A percentile compares a stretch with the other conserved stretches of the same genome.
Evolutionary conservation across 768 basidiomycete genomes (phyloP).

Genomic region (Gyrodon lividus): DNA sequence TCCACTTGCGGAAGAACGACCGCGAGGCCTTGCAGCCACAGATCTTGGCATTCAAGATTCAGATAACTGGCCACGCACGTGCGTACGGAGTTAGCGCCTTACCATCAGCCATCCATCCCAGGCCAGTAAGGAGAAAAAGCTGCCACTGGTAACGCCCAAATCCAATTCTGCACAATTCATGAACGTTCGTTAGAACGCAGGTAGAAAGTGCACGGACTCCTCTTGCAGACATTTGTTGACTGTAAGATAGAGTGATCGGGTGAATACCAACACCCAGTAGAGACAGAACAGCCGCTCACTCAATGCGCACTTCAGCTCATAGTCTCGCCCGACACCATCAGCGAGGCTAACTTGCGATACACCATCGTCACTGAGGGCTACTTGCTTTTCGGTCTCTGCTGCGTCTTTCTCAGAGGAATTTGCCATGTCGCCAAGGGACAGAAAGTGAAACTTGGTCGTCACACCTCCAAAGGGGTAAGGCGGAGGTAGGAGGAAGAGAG

Average conservation of each 20-base stretch:
- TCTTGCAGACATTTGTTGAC: slow-evolving; percentile 48
- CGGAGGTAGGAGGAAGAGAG: not conserved
- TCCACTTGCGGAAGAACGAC: slow-evolving; percentile 45
- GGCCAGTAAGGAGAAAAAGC: slow-evolving; percentile 45
- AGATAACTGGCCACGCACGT: slow-evolving; percentile 10
- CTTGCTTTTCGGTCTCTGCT: slow-evolving; percentile 18
- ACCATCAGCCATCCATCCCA: slow-evolving; percentile 54
- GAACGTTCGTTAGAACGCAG: not conserved
- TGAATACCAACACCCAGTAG: not conserved
- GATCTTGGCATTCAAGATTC: slow-evolving; percentile 7
- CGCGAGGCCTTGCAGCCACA: slow-evolving; percentile 49
- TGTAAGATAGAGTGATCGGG: slow-evolving; percentile 11
- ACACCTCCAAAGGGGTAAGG: not conserved
- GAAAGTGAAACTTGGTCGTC: not conserved
- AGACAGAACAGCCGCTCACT: slow-evolving; percentile 16
- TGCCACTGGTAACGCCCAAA: slow-evolving; percentile 51
- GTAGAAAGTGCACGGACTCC: slow-evolving; percentile 32
- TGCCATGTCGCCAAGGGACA: slow-evolving; percentile 5
- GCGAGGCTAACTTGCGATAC: slow-evolving; percentile 1
- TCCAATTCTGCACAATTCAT: slow-evolving; percentile 38
- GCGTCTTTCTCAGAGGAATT: not conserved
- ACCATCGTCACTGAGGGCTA: slow-evolving; percentile 11
- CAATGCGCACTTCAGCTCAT: slow-evolving; percentile 35
- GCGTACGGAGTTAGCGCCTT: slow-evolving; percentile 23
- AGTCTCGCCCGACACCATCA: slow-evolving; percentile 31